Base-by-base conservation (phyloP, 129 eudicot genomes). In the Flaveria trinervia region DNA sequence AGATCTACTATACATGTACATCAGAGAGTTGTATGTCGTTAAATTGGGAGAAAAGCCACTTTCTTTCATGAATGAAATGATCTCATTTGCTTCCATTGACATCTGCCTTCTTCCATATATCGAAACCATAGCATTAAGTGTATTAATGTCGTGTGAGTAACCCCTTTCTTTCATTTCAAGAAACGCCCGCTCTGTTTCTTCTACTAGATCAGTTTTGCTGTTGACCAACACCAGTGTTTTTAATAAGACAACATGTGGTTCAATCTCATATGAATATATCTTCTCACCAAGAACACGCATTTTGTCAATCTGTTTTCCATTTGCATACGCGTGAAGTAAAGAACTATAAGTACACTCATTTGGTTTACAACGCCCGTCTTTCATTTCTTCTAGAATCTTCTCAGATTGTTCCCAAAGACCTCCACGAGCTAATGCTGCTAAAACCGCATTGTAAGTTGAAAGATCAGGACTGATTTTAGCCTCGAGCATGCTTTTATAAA, bases 401-500 rank as follows among this genome's bases (percentile, higher is more conserved):
- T 95, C 97, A 0, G 97, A 87, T 61, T 95, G 94, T 60, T 89
- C 85, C 97, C 99, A 95, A 50, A 89, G 88, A 43, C 99, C 96
- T 66, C 92, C 97, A 52, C 97, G 83, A 18, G 99, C 93, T 60
- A 91, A 76, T 30, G 99, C 93, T 45, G 97, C 97, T 76, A 95
- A 80, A 76, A 89, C 90, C 15, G 97, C 88, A 62, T 91, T 95
- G 65, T 95, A 95, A 15, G 96, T 95, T 16, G 99, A 91, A 77
- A 95, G 92, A 72, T 94, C 97, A 0, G 97, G 97, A 56, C 85
- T 82, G n/a, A 94, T 87, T 45, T 87, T 89, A 22, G 92, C 96
- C 80, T 94, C 96, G 65, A 94, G 54, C 98, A 91, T 91, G 46
- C 84, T 83, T 76, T 70, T 85, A 72, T 90, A 93, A 57, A 93